Percentiles rank a stretch among this genome's conserved stretches.
Conservation (phyloP, 2,329 filamentous ascomycete species). For the Arthrinium puccinioides region DNA sequence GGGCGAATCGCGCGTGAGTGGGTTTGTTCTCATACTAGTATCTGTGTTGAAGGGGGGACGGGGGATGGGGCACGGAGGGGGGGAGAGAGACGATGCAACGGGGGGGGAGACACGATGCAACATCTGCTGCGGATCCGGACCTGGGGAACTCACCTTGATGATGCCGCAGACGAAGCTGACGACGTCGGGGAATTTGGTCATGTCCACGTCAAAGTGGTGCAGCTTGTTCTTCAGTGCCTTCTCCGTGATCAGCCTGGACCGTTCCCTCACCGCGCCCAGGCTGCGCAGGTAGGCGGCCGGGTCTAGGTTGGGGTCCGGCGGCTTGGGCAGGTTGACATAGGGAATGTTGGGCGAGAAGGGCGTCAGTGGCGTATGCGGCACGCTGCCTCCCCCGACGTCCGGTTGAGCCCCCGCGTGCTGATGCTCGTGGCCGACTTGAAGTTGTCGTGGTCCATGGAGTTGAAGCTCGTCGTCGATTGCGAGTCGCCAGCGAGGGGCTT, state of each 20-base stretch:
- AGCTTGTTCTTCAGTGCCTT: conserved; percentile 73
- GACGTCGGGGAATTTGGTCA: conserved; percentile 75
- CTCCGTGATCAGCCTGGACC: conserved; percentile 64
- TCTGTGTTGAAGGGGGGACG: neutral
- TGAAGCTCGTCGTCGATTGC: conserved; percentile 7
- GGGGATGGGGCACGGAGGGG: too few species aligned
- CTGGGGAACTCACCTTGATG: conserved; percentile 64
- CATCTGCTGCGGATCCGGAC: neutral
- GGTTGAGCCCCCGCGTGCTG: conserved; percentile 3
- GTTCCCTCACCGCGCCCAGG: conserved; percentile 78
- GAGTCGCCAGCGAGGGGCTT: conserved; percentile 5
- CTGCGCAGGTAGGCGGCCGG: conserved; percentile 72
- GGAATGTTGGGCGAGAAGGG: conserved; percentile 6
- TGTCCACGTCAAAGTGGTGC: conserved; percentile 82
- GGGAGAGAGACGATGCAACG: neutral
- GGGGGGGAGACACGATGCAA: neutral
- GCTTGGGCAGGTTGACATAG: conserved; percentile 9
- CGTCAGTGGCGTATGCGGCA: conserved; percentile 3
- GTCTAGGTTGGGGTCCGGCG: conserved; percentile 8
- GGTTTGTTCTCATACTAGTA: neutral
- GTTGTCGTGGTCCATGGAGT: conserved; percentile 4
- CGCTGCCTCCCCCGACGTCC: conserved; percentile 4
- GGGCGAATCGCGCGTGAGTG: neutral
- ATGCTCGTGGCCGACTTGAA: conserved; percentile 6
- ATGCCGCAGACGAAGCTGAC: conserved; percentile 85